These are phyloP conservation scores for Arxiozyma heterogenica DNA, from an alignment of 1,139 yeast species.

Conservation along the genomic window DNA sequence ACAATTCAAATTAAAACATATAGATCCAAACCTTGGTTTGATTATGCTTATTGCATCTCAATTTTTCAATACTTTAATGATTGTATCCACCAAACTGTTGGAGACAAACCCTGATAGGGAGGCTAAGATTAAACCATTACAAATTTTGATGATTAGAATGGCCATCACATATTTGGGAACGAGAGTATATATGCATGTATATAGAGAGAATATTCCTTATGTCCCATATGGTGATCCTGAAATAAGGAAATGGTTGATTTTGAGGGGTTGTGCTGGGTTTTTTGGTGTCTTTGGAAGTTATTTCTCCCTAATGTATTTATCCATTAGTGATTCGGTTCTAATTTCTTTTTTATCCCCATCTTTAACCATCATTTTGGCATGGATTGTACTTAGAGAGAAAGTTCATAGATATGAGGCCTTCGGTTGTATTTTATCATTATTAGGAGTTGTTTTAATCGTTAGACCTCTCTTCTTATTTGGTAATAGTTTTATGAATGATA, in stretches of 20 bases:
- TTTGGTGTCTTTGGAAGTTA: slow-evolving; percentile 71
- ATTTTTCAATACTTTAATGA: slow-evolving; percentile 68
- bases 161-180: slow-evolving; percentile 55
- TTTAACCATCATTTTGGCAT: slow-evolving; percentile 68
- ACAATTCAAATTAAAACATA: slow-evolving; percentile 14
- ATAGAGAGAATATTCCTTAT: slow-evolving; percentile 40
- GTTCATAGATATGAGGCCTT: slow-evolving; percentile 57
- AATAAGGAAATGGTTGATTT: slow-evolving; percentile 43
- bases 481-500: not conserved
- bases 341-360: slow-evolving; percentile 74
- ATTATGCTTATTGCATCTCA: slow-evolving; percentile 47
- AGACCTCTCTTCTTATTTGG: slow-evolving; percentile 72
- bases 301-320: slow-evolving; percentile 62
- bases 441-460: slow-evolving; percentile 74
- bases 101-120: slow-evolving; percentile 42
- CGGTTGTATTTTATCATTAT: slow-evolving; percentile 59
- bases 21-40: slow-evolving; percentile 31
- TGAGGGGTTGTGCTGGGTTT: slow-evolving; percentile 72
- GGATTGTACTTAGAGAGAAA: slow-evolving; percentile 55
- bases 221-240: slow-evolving; percentile 67
- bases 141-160: slow-evolving; percentile 73
- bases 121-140: slow-evolving; percentile 53
- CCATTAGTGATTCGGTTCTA: slow-evolving; percentile 71
- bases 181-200: slow-evolving; percentile 43
- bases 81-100: slow-evolving; percentile 60